Conservation (phyloP, 2,329 filamentous ascomycete genomes). For the Sporothrix mexicana region DNA sequence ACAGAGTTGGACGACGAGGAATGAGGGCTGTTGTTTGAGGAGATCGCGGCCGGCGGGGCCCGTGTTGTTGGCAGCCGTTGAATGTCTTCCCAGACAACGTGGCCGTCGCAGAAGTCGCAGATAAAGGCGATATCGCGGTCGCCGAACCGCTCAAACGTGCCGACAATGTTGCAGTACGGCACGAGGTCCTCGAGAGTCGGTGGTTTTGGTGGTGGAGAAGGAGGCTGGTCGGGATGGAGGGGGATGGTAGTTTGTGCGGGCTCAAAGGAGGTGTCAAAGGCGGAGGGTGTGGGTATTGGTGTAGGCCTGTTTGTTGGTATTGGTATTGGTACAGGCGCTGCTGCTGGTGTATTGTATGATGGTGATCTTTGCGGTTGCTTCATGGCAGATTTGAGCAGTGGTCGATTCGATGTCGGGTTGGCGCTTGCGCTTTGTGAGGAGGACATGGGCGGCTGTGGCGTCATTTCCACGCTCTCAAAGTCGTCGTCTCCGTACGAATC, state of each 20-base stretch:
- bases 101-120: conserved; percentile 67
- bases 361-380: conserved; percentile 7
- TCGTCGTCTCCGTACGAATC: conserved; percentile 19
- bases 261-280: not conserved
- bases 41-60: conserved; percentile 42
- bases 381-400: not conserved
- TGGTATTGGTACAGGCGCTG: not conserved
- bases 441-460: not conserved
- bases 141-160: conserved; percentile 62
- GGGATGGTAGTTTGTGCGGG: conserved; percentile 29
- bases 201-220: conserved; percentile 26
- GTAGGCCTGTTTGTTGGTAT: not conserved
- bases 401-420: not conserved
- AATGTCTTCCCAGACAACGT: conserved; percentile 64
- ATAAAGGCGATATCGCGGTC: conserved; percentile 62
- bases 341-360: not conserved
- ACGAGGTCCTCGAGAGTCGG: conserved; percentile 55
- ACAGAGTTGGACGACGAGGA: not conserved
- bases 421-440: not conserved
- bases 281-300: not conserved
- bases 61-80: conserved; percentile 58
- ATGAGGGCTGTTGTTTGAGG: not conserved
- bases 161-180: conserved; percentile 57
- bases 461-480: conserved; percentile 34
- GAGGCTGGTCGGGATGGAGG: conserved; percentile 17